Conservation (phyloP, 768 basidiomycete genomes). For the Trametes cinnabarina region DNA sequence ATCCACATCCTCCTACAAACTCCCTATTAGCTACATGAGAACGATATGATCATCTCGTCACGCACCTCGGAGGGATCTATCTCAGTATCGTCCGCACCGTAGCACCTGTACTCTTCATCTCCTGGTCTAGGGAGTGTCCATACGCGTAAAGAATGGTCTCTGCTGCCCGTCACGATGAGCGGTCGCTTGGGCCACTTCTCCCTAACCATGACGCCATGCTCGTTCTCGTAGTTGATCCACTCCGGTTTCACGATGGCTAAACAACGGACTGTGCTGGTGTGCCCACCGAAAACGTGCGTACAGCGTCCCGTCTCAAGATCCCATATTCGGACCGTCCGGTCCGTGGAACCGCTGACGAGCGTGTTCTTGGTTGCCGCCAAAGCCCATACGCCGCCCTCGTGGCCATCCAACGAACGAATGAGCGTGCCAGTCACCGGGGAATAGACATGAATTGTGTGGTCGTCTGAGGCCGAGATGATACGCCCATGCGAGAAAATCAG, state of each 20-base stretch:
- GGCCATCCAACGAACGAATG: constrained; percentile 74
- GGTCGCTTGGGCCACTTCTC: constrained; percentile 75
- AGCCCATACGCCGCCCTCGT: constrained; percentile 97
- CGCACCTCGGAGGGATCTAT: constrained; percentile 53
- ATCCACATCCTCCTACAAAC: constrained; percentile 55
- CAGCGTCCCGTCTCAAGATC: constrained; percentile 75
- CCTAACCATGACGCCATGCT: constrained; percentile 55
- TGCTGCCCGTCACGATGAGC: constrained; percentile 69
- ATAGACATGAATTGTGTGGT: constrained; percentile 95
- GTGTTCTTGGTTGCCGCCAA: constrained; percentile 86
- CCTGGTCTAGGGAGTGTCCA: constrained; percentile 68
- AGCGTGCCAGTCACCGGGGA: constrained; percentile 80
- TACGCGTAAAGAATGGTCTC: constrained; percentile 64
- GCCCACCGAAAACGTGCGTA: constrained; percentile 92
- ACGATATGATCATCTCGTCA: neutral
- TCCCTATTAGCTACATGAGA: neutral
- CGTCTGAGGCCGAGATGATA: constrained; percentile 96
- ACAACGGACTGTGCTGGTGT: constrained; percentile 95
- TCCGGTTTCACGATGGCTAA: constrained; percentile 95
- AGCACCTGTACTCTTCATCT: constrained; percentile 73
- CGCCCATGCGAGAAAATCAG: constrained; percentile 92
- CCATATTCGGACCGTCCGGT: constrained; percentile 93
- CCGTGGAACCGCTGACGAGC: constrained; percentile 89
- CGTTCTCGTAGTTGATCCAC: constrained; percentile 69
- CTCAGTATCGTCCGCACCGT: constrained; percentile 59